A percentile compares a stretch with the other conserved stretches of the same genome.
These are phyloP conservation scores for Xerocomus potaroensis DNA, from an alignment of 768 basidiomycete genomes.

Conservation along the genomic window DNA sequence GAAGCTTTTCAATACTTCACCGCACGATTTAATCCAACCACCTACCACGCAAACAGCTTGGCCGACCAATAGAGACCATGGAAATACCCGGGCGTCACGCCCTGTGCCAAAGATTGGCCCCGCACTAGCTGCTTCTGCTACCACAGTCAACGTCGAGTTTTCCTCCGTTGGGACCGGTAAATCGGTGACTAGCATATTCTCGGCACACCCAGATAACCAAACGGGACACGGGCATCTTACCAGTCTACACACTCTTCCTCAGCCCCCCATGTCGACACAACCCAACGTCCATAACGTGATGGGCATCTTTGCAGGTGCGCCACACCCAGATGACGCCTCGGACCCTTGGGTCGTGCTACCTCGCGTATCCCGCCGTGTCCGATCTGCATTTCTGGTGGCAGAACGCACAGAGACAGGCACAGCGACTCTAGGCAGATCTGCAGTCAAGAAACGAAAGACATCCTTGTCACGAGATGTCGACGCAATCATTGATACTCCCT, in stretches of 20 bases:
- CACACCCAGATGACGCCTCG: constrained; percentile 36
- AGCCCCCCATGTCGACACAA: constrained; percentile 8
- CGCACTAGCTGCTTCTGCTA: constrained; percentile 81
- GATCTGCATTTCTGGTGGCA: constrained; percentile 23
- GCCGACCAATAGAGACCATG: constrained; percentile 25
- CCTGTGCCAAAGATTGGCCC: constrained; percentile 78
- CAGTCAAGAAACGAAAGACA: constrained; percentile 11
- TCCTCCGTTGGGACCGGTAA: constrained; percentile 64
- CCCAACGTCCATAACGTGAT: constrained; percentile 46
- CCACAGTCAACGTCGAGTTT: constrained; percentile 96
- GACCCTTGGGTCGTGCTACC: constrained; percentile 78
- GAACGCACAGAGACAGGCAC: constrained; percentile 12
- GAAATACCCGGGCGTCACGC: constrained; percentile 32
- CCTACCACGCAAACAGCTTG: constrained; percentile 22
- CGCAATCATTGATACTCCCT: constrained; percentile 64
- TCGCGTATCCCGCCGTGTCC: constrained; percentile 30
- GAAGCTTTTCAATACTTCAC: constrained; percentile 60
- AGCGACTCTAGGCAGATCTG: constrained; percentile 18
- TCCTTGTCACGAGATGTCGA: constrained; percentile 65
- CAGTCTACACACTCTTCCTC: constrained; percentile 11
- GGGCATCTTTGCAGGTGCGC: constrained; percentile 93
- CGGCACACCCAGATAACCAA: constrained; percentile 25
- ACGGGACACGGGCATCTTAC: constrained; percentile 7
- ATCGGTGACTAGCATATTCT: constrained; percentile 44
- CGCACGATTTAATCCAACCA: constrained; percentile 14